phyloP scores from a whole-genome alignment of 371 early-diverging fungal genomes.

The Massospora cicadina region DNA sequence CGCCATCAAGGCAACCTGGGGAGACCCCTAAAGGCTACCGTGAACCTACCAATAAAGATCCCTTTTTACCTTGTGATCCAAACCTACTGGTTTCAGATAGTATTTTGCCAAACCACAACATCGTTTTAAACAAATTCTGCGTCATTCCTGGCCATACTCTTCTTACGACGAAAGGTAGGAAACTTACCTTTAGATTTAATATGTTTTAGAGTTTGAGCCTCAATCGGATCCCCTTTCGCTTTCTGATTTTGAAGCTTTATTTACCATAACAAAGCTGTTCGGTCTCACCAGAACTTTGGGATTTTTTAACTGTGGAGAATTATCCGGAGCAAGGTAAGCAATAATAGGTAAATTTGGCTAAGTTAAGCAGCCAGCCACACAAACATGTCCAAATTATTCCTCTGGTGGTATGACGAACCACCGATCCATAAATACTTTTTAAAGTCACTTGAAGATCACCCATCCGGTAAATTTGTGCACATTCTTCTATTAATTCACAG shows the following conservation, averaged over 20 bases:
- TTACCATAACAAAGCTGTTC: neutral
- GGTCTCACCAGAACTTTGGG: neutral
- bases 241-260: constrained; percentile 1
- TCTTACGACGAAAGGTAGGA: constrained; percentile 6
- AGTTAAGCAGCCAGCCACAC: constrained; percentile 6
- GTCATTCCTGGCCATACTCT: constrained; percentile 4
- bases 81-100: neutral
- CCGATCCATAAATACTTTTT: neutral
- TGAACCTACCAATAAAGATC: neutral
- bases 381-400: constrained; percentile 6
- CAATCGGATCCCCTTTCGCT: constrained; percentile 1
- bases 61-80: constrained; percentile 7
- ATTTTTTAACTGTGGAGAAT: constrained; percentile 7
- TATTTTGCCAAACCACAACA: constrained; percentile 1
- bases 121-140: constrained; percentile 9
- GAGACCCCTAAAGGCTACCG: neutral
- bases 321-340: constrained; percentile 5
- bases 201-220: neutral
- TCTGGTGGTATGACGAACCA: neutral
- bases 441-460: neutral
- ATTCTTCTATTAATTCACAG: neutral
- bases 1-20: neutral
- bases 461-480: neutral
- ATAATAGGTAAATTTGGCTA: neutral
- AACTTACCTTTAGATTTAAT: neutral